A percentile compares a stretch with the other conserved stretches of the same genome.
Evolutionary conservation across 202 grass and related monocot genomes (phyloP).

Genomic region (Schoenoplectus tabernaemontani): DNA sequence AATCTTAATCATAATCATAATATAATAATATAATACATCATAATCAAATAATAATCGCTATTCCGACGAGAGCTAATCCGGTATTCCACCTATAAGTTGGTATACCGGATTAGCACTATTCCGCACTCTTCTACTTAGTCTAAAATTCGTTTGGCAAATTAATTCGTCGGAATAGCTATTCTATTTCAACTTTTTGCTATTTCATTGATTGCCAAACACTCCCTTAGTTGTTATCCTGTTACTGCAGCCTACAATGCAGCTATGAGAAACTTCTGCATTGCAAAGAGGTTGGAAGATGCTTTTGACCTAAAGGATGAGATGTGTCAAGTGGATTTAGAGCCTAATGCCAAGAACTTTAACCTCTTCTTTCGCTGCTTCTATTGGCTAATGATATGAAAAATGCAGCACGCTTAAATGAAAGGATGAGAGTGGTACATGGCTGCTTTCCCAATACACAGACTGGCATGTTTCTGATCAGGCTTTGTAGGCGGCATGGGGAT

Average conservation of each 20-base stretch:
- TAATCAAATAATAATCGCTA: too few relatives aligned
- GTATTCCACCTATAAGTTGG: too few relatives aligned
- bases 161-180: too few relatives aligned
- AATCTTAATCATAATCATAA: too few relatives aligned
- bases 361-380: slow-evolving; percentile 84
- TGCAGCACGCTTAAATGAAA: slow-evolving; percentile 48
- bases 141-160: too few relatives aligned
- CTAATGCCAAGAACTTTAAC: slow-evolving; percentile 78
- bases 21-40: too few relatives aligned
- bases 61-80: too few relatives aligned
- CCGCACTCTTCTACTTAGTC: too few relatives aligned
- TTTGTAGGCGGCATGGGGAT: slow-evolving; percentile 49
- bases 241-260: slow-evolving; percentile 53
- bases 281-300: slow-evolving; percentile 70
- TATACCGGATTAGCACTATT: too few relatives aligned
- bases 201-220: too few relatives aligned
- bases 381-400: slow-evolving; percentile 58
- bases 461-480: slow-evolving; percentile 75
- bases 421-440: slow-evolving; percentile 37
- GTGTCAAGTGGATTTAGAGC: slow-evolving; percentile 41
- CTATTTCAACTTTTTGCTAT: too few relatives aligned
- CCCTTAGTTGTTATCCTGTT: slow-evolving; percentile 64
- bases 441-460: slow-evolving; percentile 84
- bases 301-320: slow-evolving; percentile 77
- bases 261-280: slow-evolving; percentile 75